Evolutionary conservation across 768 basidiomycete species (phyloP), one percentile per base, ranked within the genome.

Genomic region (Russula abietina): DNA sequence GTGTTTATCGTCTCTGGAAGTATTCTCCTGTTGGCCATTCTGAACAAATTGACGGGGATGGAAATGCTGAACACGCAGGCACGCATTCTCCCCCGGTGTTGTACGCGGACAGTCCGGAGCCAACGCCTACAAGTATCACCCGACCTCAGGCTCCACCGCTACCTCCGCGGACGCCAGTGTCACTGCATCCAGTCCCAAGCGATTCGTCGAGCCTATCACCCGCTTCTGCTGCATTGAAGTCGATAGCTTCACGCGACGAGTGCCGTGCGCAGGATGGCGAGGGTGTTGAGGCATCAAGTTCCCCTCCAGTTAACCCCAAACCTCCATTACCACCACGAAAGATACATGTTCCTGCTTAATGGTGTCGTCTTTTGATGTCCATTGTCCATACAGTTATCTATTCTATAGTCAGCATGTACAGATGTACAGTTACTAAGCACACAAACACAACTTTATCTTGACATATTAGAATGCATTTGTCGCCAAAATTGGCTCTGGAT

Each of bases 1-100:
- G 78, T 61, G 80, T 91, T 61, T 90, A 90, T 71, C 83, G 88
- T 12, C 76, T 93, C 57, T 90, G 87, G 85, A 89, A 88, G 69
- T 81, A 76, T 52, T 81, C 84, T 16, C 70, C 72, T 24, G 61
- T 75, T 19, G 58, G 70, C 0, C 65, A 51, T 38, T 36, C 28
- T 65, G 60, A 65, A 53, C 60, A 46, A 46, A n/a, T 9, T 11
- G 45, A 52, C 30, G 59, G 45, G 50, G 30, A 48, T 12, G 57
- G 24, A 30, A 61, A 60, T 48, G 60, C 26, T 33, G 56, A 58
- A 16, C 49, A 51, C 33, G 50, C 59, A 51, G 49, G 38, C 50
- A 9, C 30, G 30, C 58, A 12, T 22, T 45, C 58, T 11, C 52
- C 38, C 4, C 53, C 51, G 5, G 16, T 28, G 19, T 48, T 59